Conservation (phyloP, 1,139 yeast genomes). For the Wickerhamomyces sp. region DNA sequence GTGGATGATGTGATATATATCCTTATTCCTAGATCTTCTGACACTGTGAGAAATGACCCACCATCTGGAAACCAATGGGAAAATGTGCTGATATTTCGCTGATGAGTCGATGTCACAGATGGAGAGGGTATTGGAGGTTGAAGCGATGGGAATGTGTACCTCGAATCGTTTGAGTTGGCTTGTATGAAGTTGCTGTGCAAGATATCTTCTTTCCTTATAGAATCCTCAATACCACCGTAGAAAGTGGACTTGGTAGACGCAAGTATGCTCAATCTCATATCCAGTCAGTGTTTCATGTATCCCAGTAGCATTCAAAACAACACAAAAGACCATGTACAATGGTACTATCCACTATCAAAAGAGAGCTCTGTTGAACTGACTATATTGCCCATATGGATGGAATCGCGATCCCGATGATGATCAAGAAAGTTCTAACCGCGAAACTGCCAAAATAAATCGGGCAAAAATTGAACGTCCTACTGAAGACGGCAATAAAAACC, state of each 20-base stretch:
- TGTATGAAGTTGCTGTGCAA: constrained; percentile 1
- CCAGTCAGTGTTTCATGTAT: no score
- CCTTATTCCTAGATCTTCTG: constrained; percentile 26
- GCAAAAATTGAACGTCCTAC: no score
- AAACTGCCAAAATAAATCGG: no score
- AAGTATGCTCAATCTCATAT: neutral
- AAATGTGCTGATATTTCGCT: constrained; percentile 2
- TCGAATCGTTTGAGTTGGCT: neutral
- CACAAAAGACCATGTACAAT: neutral
- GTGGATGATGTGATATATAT: constrained; percentile 27
- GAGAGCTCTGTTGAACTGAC: no score
- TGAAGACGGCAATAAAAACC: no score
- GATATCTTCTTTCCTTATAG: constrained; percentile 2
- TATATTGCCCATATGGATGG: no score
- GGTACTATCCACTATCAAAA: neutral
- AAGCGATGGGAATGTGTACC: constrained; percentile 17
- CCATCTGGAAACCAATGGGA: constrained; percentile 29
- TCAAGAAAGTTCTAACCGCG: no score
- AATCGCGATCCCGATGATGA: no score
- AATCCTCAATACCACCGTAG: neutral
- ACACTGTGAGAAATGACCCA: constrained; percentile 24
- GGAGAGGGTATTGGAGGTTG: constrained; percentile 3
- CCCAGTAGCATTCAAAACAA: neutral
- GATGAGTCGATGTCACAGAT: neutral
- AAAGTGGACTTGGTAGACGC: constrained; percentile 9